Evolutionary conservation across 352 stramenopile species (phyloP).

Genomic region (Elongisporangium undulatum): DNA sequence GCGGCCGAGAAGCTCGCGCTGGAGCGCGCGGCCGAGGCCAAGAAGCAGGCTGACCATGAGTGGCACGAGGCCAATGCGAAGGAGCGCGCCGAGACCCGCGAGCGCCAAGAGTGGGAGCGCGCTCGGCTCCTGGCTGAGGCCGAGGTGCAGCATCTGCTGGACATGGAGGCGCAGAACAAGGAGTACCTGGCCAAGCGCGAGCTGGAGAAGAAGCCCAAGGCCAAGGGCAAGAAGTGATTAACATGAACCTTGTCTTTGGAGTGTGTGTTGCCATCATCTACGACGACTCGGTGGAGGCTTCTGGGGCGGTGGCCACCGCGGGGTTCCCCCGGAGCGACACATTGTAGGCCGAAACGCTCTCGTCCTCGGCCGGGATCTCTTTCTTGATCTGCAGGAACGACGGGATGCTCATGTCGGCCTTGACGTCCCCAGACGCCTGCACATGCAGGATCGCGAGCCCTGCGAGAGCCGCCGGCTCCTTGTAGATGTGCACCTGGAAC

Average conservation of each 20-base stretch:
- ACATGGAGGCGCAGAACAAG: conserved; percentile 57
- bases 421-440: conserved; percentile 61
- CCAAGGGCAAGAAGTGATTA: conserved; percentile 60
- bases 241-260: conserved; percentile 9
- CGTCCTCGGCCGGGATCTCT: conserved; percentile 49
- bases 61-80: conserved; percentile 57
- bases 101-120: conserved; percentile 49
- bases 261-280: conserved; percentile 3
- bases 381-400: conserved; percentile 70
- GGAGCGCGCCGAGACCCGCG: conserved; percentile 33
- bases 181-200: conserved; percentile 38
- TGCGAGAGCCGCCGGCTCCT: conserved; percentile 59
- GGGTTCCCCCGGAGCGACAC: conserved; percentile 51
- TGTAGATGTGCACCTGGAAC: conserved; percentile 86
- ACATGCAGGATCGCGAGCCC: conserved; percentile 70
- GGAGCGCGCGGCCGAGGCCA: conserved; percentile 28
- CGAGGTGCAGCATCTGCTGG: conserved; percentile 37
- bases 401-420: conserved; percentile 58
- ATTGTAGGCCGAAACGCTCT: conserved; percentile 78
- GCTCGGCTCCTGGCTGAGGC: conserved; percentile 30
- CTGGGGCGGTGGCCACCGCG: neutral
- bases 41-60: conserved; percentile 30
- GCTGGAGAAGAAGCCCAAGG: conserved; percentile 40
- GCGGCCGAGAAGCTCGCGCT: conserved; percentile 20
- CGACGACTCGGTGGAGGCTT: conserved; percentile 10